Evolutionary conservation across 2,329 filamentous ascomycete genomes (phyloP).

Genomic region (Stachybotrys chartarum): DNA sequence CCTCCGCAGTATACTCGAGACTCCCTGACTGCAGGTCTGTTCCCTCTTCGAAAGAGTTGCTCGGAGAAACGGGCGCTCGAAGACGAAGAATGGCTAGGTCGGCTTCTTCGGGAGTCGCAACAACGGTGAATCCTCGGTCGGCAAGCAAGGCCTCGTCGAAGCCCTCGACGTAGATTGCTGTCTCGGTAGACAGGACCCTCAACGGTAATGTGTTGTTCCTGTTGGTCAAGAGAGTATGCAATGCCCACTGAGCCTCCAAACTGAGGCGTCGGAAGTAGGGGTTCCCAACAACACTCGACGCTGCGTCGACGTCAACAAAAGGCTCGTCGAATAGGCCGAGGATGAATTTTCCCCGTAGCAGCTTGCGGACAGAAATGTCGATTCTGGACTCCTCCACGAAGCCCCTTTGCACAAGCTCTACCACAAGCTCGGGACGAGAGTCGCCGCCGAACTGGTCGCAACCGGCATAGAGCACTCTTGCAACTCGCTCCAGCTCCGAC

Average conservation of each 20-base stretch:
- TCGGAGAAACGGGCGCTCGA: conserved; percentile 26
- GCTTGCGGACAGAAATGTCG: conserved; percentile 33
- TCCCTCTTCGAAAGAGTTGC: conserved; percentile 23
- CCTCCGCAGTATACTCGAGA: conserved; percentile 27
- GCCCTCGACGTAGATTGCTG: conserved; percentile 16
- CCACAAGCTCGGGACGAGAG: conserved; percentile 36
- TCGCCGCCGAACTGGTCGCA: conserved; percentile 45
- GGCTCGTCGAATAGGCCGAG: conserved; percentile 44
- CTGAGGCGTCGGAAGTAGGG: conserved; percentile 25
- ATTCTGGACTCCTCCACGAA: conserved; percentile 34
- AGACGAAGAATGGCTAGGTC: conserved; percentile 34
- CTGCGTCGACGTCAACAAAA: conserved; percentile 36
- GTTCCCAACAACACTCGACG: conserved; percentile 34
- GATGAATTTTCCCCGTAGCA: conserved; percentile 40
- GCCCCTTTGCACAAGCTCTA: conserved; percentile 35
- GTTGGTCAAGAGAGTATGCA: conserved; percentile 15
- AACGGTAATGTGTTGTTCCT: conserved; percentile 14
- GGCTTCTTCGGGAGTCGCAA: conserved; percentile 27
- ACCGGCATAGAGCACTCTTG: conserved; percentile 38
- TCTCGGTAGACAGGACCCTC: not conserved
- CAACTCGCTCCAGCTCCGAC: conserved; percentile 32
- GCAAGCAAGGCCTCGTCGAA: conserved; percentile 9
- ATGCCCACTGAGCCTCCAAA: conserved; percentile 12
- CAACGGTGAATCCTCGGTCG: conserved; percentile 19
- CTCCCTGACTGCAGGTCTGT: conserved; percentile 30